These are phyloP conservation scores for Podaxis sp. DNA, from an alignment of 768 basidiomycete genomes.

Conservation along the genomic window DNA sequence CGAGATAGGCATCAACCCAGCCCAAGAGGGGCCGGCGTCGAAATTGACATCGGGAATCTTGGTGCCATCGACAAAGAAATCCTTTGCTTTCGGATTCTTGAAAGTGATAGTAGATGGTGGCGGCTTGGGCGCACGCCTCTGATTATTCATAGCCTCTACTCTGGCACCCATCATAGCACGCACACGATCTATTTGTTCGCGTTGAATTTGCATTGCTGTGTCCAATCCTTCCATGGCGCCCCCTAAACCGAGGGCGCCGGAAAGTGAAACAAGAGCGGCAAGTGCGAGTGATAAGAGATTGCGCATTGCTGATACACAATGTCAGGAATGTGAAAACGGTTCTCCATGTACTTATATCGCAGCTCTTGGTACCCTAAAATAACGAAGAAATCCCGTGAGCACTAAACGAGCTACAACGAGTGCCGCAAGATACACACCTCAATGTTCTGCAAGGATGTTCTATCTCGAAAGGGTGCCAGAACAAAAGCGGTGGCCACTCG, in stretches of 20 bases:
- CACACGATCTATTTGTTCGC: conserved; percentile 43
- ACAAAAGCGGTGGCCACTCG: not conserved
- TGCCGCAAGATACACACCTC: conserved; percentile 4
- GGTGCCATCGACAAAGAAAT: conserved; percentile 69
- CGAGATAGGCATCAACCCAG: conserved; percentile 74
- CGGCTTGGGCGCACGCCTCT: conserved; percentile 11
- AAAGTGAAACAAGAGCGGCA: conserved; percentile 18
- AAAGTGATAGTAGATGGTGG: conserved; percentile 50
- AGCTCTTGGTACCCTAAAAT: not conserved
- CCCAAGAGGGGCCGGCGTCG: conserved; percentile 75
- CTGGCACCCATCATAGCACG: conserved; percentile 36
- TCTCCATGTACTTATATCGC: conserved; percentile 7
- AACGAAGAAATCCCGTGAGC: not conserved
- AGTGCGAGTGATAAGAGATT: conserved; percentile 20
- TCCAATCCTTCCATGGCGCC: conserved; percentile 39
- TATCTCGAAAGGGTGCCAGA: not conserved
- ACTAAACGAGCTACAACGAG: not conserved
- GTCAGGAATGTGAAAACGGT: not conserved
- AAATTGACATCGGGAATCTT: conserved; percentile 69
- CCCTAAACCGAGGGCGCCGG: conserved; percentile 21
- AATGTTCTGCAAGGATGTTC: not conserved
- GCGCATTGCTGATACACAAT: conserved; percentile 19
- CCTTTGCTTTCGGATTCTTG: conserved; percentile 53
- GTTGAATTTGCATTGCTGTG: conserved; percentile 44
- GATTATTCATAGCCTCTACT: not conserved